Evolutionary conservation across 257 asterid genomes (phyloP), one percentile per base, ranked within the genome.

Genomic region (Buddleja alternifolia): DNA sequence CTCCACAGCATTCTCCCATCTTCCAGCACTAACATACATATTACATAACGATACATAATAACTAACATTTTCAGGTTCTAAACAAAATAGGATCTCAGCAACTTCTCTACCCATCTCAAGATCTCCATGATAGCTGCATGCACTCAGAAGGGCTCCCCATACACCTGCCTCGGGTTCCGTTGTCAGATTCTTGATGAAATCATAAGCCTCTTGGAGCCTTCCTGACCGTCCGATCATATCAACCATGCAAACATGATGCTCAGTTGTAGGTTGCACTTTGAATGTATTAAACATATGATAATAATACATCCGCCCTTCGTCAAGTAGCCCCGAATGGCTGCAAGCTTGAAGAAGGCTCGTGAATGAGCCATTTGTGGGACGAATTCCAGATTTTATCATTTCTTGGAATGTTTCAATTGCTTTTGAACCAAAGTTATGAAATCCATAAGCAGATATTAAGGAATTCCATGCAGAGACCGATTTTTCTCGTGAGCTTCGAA

Each of bases 1-100:
- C 73, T 75, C 88, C 73, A 86, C 84, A 62, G 93, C 90, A 61
- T 85, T 90, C 62, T 79, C 87, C 93, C 93, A 88, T 67, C 79
- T 86, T 47, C 88, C 88, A 42, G 86, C 89, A 58, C 75, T 82
- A 23, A 82, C 83, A 71, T 85, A 88, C 85, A 84, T 80, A 73
- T 84, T 86, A 61, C 86, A 80, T 61, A 84, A 63, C 0, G 80
- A 65, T 4, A 88, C 72, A 39, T 88, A 84, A 75, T 85, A 83
- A 52, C 93, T 78, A 3, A 76, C 87, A 39, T 88, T 88, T 23
- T 75, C 87, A 21, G 95, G 93, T 66, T 86, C 87, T 67, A 82
- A 71, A 4, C 9, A 5, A 40, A 88, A 78, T 6, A 84, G 62
- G n/a, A 78, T 55, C 8, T 67, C 79, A 6, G 84, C 95, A 4